Evolutionary conservation across 78 protist genomes (phyloP).

Genomic region (Chrysochromulina tobinii): DNA sequence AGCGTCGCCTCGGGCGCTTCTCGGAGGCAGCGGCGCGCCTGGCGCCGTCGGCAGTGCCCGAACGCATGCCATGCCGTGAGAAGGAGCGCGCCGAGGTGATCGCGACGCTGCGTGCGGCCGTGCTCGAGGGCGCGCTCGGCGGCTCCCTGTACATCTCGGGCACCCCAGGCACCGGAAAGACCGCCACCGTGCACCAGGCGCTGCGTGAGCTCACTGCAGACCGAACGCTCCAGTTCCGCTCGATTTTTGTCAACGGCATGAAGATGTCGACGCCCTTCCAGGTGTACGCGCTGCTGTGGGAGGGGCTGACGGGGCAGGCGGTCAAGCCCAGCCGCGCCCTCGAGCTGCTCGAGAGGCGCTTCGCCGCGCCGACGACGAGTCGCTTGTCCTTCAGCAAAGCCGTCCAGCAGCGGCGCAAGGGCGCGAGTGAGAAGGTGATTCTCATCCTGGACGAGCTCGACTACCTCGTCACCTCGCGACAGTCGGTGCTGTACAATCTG

Average conservation of each 20-base stretch:
- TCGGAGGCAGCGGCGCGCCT: background rate
- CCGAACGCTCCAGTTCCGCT: background rate
- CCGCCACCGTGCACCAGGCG: slow-evolving; percentile 75
- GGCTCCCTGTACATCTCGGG: slow-evolving; percentile 56
- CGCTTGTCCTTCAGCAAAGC: background rate
- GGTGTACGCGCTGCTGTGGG: slow-evolving; percentile 34
- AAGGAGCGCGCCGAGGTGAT: background rate
- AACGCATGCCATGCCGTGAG: slow-evolving; percentile 19
- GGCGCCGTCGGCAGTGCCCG: background rate
- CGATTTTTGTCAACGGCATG: slow-evolving; percentile 48
- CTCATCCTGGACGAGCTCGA: slow-evolving; percentile 76
- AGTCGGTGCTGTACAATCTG: slow-evolving; percentile 69
- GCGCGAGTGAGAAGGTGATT: background rate
- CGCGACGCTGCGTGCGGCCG: background rate
- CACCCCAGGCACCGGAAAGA: slow-evolving; percentile 81
- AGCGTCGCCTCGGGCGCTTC: background rate
- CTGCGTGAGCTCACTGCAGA: slow-evolving; percentile 40
- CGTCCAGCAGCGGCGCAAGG: background rate
- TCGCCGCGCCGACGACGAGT: background rate
- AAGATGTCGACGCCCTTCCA: slow-evolving; percentile 10
- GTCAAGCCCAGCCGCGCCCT: background rate
- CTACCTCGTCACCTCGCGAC: slow-evolving; percentile 57
- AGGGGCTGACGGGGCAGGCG: background rate
- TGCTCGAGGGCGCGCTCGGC: background rate
- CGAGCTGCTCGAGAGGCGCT: background rate